Evolutionary conservation across 345 rosid genomes (phyloP).

Genomic region (Nephelium lappaceum): DNA sequence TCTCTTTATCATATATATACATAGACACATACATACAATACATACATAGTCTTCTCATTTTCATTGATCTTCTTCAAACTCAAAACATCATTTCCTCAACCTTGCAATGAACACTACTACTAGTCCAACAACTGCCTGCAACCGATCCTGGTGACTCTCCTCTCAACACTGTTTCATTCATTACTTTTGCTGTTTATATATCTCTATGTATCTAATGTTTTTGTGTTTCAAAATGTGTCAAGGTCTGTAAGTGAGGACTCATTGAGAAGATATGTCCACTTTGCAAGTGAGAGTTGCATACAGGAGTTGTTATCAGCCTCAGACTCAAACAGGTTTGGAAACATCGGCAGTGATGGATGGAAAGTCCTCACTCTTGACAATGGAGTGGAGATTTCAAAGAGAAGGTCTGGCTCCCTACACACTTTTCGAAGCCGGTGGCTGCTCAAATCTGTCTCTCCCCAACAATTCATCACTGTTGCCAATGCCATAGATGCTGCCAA

Average conservation of each 20-base stretch:
- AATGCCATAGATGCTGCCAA: constrained; percentile 80
- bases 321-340: constrained; percentile 49
- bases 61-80: constrained; percentile 7
- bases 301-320: constrained; percentile 80
- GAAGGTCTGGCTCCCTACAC: constrained; percentile 61
- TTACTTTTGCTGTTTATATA: background rate
- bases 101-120: constrained; percentile 29
- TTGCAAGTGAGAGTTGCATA: constrained; percentile 80
- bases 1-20: background rate
- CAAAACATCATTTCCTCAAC: constrained; percentile 8
- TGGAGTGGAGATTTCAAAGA: constrained; percentile 73
- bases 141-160: constrained; percentile 45
- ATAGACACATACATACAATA: background rate
- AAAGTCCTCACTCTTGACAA: constrained; percentile 50
- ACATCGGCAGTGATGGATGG: constrained; percentile 61
- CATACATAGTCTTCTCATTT: background rate
- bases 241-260: constrained; percentile 89
- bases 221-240: background rate
- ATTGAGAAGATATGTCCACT: constrained; percentile 67
- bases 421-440: constrained; percentile 73
- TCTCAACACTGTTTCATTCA: background rate
- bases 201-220: background rate
- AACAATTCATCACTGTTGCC: constrained; percentile 75
- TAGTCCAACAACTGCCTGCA: constrained; percentile 35
- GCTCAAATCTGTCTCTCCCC: constrained; percentile 66